Conservation (phyloP, 352 stramenopile species). For the Pilasporangium apinafurcum region DNA sequence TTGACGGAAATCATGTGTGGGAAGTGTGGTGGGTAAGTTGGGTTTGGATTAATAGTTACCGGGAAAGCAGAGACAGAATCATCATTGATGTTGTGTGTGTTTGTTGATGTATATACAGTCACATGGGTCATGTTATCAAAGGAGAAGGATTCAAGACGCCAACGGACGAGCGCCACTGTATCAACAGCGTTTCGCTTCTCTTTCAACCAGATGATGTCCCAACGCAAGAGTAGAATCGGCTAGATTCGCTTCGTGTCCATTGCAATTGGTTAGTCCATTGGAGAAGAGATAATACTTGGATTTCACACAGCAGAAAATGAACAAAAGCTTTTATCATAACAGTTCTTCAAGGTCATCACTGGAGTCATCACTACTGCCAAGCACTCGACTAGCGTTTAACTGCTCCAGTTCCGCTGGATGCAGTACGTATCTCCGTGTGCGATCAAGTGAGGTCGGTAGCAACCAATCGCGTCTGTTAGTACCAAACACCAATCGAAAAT, state of each 20-base stretch:
- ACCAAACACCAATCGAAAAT: conserved; percentile 49
- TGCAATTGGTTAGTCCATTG: no score
- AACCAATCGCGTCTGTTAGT: conserved; percentile 46
- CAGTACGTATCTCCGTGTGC: conserved; percentile 15
- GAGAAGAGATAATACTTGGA: no score
- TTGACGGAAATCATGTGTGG: no score
- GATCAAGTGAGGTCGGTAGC: conserved; percentile 26
- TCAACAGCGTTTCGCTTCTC: conserved; percentile 88
- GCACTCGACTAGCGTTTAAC: conserved; percentile 31
- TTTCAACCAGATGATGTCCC: conserved; percentile 67
- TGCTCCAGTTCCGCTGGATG: conserved; percentile 42
- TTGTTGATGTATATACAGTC: no score
- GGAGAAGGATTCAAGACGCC: conserved; percentile 85
- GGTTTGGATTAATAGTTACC: no score
- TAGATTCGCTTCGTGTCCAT: no score
- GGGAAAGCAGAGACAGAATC: no score
- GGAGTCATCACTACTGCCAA: conserved; percentile 31
- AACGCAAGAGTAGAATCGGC: conserved; percentile 23
- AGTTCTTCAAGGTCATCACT: conserved; percentile 50
- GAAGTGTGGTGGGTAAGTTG: no score
- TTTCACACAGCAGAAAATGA: no score
- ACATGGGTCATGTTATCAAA: conserved; percentile 91
- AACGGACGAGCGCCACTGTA: conserved; percentile 86
- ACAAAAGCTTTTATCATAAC: conserved; percentile 7
- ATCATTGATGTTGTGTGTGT: no score